Evolutionary conservation across 2,329 filamentous ascomycete species (phyloP), one percentile per base, ranked within the genome.

Genomic region (Colletotrichum liriopes): DNA sequence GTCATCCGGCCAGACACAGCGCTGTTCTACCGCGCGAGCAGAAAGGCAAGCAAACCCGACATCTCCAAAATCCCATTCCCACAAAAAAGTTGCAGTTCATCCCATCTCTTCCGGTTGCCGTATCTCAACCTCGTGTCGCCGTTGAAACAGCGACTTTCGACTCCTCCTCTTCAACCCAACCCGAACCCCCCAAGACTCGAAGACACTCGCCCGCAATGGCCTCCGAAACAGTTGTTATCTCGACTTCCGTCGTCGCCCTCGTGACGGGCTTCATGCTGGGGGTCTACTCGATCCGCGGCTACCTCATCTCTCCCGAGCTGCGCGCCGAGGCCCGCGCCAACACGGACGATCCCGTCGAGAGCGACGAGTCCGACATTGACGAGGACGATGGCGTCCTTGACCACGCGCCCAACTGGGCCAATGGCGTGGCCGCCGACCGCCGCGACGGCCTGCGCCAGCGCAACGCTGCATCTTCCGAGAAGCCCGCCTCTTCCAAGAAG

Each of bases 211-310:
- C 23, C 43, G 41, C 52, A 51, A 72, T 73, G 41, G 20, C 61
- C 43, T 41, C 43, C 26, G 67, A 73, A 14, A 29, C 62, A 52
- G 86, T 95, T 70, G 86, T 95, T 56, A 84, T 96, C 74, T 90
- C 92, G 66, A 95, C 94, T 23, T 91, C 92, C 75, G 88, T 97
- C 74, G 84, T 96, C 68, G 89, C 92, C 74, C 91, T 93, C 76
- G 81, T 96, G 65, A 89, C 90, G 1, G 95, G 95, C 77, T 97
- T 96, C 83, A 90, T 95, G 47, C 88, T 98, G 18, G 94, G 94
- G 74, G 84, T 97, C 72, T 95, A 95, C 83, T 87, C 91, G 23
- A 88, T 89, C 73, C 87, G 82, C 68, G 89, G 89, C 68, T 91
- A 90, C 83, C 79, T 91, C 56, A 84, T 91, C 77, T 86, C 89